Percentiles rank a stretch among this genome's conserved stretches.
Conservation (phyloP, 2,329 filamentous ascomycete genomes). For the Cladophialophora bantiana region DNA sequence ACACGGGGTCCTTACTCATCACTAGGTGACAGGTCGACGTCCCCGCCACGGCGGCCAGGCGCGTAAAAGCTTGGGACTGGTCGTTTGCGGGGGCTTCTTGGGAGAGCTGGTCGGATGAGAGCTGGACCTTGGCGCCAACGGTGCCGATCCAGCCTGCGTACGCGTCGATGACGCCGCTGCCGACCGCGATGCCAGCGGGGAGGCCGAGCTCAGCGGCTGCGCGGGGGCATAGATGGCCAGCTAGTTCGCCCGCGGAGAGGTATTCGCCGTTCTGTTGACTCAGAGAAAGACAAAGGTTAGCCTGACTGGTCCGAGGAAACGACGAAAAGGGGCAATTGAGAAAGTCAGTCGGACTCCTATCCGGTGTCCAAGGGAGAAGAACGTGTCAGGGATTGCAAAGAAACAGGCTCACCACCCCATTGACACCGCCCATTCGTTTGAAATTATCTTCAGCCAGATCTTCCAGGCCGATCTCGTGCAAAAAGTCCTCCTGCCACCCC, state of each 20-base stretch:
- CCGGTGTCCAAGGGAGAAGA: neutral
- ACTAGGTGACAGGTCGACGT: slow-evolving; percentile 97
- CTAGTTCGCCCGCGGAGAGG: slow-evolving; percentile 87
- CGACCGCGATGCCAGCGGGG: slow-evolving; percentile 85
- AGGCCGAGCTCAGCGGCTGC: slow-evolving; percentile 85
- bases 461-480: slow-evolving; percentile 81
- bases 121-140: slow-evolving; percentile 92
- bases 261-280: slow-evolving; percentile 81
- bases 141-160: slow-evolving; percentile 99
- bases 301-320: neutral
- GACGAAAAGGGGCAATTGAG: neutral
- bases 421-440: slow-evolving; percentile 89
- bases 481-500: slow-evolving; percentile 97
- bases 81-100: slow-evolving; percentile 76
- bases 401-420: slow-evolving; percentile 82
- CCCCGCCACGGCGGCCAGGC: slow-evolving; percentile 90
- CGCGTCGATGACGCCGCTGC: slow-evolving; percentile 95
- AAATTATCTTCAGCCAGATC: slow-evolving; percentile 87
- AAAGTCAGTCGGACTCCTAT: no score
- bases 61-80: slow-evolving; percentile 88
- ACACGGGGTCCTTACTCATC: slow-evolving; percentile 91
- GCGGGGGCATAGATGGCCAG: slow-evolving; percentile 82
- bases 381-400: slow-evolving; percentile 7
- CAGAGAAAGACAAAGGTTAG: slow-evolving; percentile 5
- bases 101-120: slow-evolving; percentile 72